Base-by-base conservation (phyloP, 108 stramenopile species). In the Parmales sp. region DNA sequence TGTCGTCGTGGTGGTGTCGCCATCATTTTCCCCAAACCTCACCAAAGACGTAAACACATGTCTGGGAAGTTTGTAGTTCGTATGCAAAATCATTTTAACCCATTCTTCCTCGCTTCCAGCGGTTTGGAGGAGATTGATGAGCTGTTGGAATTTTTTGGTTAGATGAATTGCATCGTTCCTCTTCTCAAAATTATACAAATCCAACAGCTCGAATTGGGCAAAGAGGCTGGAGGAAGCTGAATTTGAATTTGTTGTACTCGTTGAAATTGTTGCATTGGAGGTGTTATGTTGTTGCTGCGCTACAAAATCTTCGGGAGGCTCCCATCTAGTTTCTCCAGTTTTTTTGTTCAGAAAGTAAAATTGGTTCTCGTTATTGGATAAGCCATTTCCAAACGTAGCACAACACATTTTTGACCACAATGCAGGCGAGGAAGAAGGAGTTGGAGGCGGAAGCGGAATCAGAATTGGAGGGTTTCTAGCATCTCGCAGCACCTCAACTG, bases 291-390 rank as follows among this genome's bases (percentile, higher is more conserved):
- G 13, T 34, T 34, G 31, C 54, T 18, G 13, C 16, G 54, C 26
- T 34, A 28, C 36, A 20, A 60, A 34, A 16, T 28, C 54, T 13
- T 60, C 54, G 31, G 54, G 54, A 13, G 11, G 54, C 54, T 60
- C 54, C 54, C 54, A 60, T 11, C 29, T 34, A 16, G 54, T 60
- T 31, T 60, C 54, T 34, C 54, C 54, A 11, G 54, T 60, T 28
- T 34, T 34, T 28, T 28, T 60, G 31, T 60, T 60, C 28, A 28
- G 4, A 20, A 34, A 60, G 31, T 19, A 60, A 11, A 19, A 28
- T 34, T 60, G 54, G 31, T 34, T 11, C 29, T 60, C 54, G 26
- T 60, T 60, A 34, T 60, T 34, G 5, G 26, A 11, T 3, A 34
- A 19, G 13, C 54, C 54, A 34, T 60, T 34, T 3, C 54, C 54